Evolutionary conservation across 345 rosid species (phyloP), one percentile per base, ranked within the genome.

Genomic region (Passiflora organensis): DNA sequence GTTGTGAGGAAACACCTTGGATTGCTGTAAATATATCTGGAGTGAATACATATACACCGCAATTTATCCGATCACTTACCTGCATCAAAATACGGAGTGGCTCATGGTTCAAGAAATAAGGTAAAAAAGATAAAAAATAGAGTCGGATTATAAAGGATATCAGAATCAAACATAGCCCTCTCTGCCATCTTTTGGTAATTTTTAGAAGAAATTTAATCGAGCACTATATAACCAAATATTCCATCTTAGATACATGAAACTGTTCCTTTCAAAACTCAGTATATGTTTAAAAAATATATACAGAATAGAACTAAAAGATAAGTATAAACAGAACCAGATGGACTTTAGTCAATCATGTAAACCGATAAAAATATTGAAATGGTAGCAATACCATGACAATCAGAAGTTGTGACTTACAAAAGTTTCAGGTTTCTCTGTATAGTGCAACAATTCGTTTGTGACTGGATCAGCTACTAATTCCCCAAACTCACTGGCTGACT

Each of bases 391-490:
- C 32, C 8, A 14, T 51, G 36, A 56, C 34, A 55, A 37, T 23
- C 50, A 51, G 55, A 62, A 59, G 45, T 52, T 52, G 58, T 43
- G n/a, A 55, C 78, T 11, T 78, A 89, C 97, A 65, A 89, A 89
- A 64, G 97, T 86, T 61, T 89, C 93, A 4, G 93, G 97, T 69
- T 86, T 89, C 70, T 89, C 95, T 2, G 95, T 84, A 51, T 89
- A 89, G 64, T 89, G 97, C 76, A 89, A 63, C 53, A 89, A 68
- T 69, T 89, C 95, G 54, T 79, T 86, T 37, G 90, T 82, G 65
- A 55, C 74, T 42, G 88, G 80, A 71, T 86, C 95, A 61, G 95
- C 95, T 51, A 89, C 77, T 75, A 89, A 70, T 66, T 78, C 93
- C 13, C 97, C 95, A 72, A 86, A 89, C 63, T 84, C 84, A 67